Conservation (phyloP, 306 rosid genomes). For the Trichosanthes cucumerina region DNA sequence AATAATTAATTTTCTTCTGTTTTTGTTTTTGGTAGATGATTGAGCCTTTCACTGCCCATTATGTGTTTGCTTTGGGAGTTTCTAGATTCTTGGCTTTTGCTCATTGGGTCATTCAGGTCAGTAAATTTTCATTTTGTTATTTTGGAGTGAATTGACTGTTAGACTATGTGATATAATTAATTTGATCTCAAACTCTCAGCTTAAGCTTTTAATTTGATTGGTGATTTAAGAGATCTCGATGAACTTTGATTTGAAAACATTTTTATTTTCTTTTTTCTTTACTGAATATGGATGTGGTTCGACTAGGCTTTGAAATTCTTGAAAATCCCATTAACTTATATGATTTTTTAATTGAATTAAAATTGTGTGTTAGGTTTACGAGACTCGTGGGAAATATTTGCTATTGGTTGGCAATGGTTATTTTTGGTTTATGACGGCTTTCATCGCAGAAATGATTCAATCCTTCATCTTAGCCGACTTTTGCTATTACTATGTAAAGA, state of each 20-base stretch:
- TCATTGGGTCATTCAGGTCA: slow-evolving; percentile 56
- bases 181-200: too few species aligned
- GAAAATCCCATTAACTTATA: too few species aligned
- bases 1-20: not conserved
- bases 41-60: slow-evolving; percentile 76
- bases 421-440: slow-evolving; percentile 45
- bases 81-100: slow-evolving; percentile 66
- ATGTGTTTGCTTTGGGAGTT: slow-evolving; percentile 75
- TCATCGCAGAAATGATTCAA: slow-evolving; percentile 49
- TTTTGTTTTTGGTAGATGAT: slow-evolving; percentile 32
- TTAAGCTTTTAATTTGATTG: too few species aligned
- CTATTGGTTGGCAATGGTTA: slow-evolving; percentile 32
- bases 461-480: slow-evolving; percentile 76
- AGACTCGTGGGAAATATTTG: slow-evolving; percentile 34
- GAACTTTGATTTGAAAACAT: too few species aligned
- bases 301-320: too few species aligned
- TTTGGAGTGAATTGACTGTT: too few species aligned
- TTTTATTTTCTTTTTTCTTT: too few species aligned
- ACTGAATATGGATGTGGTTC: too few species aligned
- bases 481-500: slow-evolving; percentile 65
- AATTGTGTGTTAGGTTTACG: slow-evolving; percentile 36
- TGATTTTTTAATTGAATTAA: not conserved
- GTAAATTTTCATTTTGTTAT: too few species aligned
- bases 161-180: too few species aligned
- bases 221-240: too few species aligned